Evolutionary conservation across 768 basidiomycete genomes (phyloP).

Genomic region (Hebeloma cylindrosporum): DNA sequence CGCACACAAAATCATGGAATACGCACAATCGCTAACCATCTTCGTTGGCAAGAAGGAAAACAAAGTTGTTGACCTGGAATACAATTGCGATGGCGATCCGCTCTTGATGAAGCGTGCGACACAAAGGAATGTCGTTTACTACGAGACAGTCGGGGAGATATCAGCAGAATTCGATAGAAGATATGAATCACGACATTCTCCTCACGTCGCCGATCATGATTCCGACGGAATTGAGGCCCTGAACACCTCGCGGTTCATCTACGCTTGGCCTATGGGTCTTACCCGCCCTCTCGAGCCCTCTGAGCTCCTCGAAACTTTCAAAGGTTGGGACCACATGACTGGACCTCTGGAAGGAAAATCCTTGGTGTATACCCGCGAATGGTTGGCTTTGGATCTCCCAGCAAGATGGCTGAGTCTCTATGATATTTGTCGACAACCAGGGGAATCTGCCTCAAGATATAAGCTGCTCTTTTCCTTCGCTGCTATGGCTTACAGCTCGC

Average conservation of each 20-base stretch:
- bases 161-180: conserved; percentile 6
- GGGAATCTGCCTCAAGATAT: conserved; percentile 7
- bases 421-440: conserved; percentile 15
- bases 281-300: neutral
- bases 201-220: conserved; percentile 3
- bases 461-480: conserved; percentile 16
- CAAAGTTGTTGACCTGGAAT: too few relatives aligned
- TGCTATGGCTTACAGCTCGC: conserved; percentile 15
- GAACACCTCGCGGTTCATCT: conserved; percentile 12
- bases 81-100: conserved; percentile 1
- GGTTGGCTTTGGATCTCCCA: conserved; percentile 11
- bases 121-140: conserved; percentile 10
- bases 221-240: conserved; percentile 9
- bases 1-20: conserved; percentile 29
- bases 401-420: conserved; percentile 13
- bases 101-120: conserved; percentile 14
- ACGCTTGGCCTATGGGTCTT: conserved; percentile 9
- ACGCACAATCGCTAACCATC: conserved; percentile 15
- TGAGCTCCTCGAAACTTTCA: conserved; percentile 11
- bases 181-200: conserved; percentile 14
- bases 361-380: conserved; percentile 12
- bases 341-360: conserved; percentile 2
- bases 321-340: conserved; percentile 7
- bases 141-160: conserved; percentile 1
- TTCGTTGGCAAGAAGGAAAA: conserved; percentile 4